Evolutionary conservation across 2,329 filamentous ascomycete genomes (phyloP).

Genomic region (Eurotiales sp.): DNA sequence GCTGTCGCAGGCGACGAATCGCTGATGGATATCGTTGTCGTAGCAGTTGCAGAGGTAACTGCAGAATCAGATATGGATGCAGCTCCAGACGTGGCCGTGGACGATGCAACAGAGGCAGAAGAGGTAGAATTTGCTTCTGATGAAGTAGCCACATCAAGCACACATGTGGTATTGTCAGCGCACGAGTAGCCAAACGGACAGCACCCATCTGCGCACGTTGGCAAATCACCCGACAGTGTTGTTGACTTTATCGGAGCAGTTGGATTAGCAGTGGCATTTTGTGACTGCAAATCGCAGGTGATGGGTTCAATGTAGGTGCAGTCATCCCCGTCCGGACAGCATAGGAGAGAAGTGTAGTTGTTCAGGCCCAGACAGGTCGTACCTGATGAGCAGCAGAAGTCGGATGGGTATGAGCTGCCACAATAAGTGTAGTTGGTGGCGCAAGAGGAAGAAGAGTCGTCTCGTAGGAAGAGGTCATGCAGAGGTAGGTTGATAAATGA

Average conservation of each 20-base stretch:
- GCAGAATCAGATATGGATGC: constrained; percentile 12
- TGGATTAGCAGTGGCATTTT: constrained; percentile 38
- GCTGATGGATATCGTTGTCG: constrained; percentile 19
- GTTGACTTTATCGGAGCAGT: constrained; percentile 40
- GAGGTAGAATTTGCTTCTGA: constrained; percentile 22
- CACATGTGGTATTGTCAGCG: constrained; percentile 27
- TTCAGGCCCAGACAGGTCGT: constrained; percentile 42
- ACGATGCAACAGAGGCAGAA: constrained; percentile 17
- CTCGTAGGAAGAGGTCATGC: constrained; percentile 22
- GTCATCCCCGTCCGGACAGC: constrained; percentile 41
- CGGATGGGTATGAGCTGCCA: constrained; percentile 33
- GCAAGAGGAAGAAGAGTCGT: constrained; percentile 28
- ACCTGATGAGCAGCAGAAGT: constrained; percentile 43
- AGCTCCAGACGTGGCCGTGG: constrained; percentile 18
- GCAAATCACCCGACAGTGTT: constrained; percentile 35
- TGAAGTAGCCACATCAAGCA: constrained; percentile 24
- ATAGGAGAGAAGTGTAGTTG: constrained; percentile 40
- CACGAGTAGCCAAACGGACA: constrained; percentile 49
- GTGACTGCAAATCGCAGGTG: constrained; percentile 39
- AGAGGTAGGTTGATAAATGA: constrained; percentile 21
- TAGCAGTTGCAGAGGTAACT: constrained; percentile 18
- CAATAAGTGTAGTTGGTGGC: constrained; percentile 34
- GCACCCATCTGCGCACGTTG: constrained; percentile 40
- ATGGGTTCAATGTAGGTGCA: constrained; percentile 43
- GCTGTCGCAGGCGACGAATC: constrained; percentile 4